phyloP scores from a whole-genome alignment of 208 protist genomes.

The Entamoeba dispar region DNA sequence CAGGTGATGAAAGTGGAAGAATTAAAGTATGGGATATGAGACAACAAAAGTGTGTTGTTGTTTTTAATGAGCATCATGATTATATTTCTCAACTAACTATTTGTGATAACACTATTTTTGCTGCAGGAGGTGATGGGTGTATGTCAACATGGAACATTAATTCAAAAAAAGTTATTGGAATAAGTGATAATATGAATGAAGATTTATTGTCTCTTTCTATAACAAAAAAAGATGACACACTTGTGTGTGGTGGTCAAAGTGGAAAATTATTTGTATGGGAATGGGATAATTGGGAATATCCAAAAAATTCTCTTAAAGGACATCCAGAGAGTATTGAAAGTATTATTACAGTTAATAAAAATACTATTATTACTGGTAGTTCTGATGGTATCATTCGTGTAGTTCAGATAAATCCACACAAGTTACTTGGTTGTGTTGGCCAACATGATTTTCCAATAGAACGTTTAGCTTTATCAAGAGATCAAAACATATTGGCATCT shows the following conservation, averaged over 20 bases:
- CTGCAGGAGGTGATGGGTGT: background rate
- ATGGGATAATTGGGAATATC: background rate
- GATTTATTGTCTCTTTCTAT: background rate
- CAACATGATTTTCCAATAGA: slow-evolving; percentile 11
- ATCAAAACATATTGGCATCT: background rate
- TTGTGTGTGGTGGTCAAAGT: background rate
- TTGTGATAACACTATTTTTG: background rate
- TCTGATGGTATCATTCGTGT: slow-evolving; percentile 7
- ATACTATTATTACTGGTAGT: background rate
- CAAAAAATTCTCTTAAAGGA: background rate
- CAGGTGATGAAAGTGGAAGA: slow-evolving; percentile 1
- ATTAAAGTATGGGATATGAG: slow-evolving; percentile 5
- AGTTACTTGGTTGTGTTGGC: background rate
- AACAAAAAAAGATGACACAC: background rate
- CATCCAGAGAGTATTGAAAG: background rate
- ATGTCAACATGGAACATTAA: background rate
- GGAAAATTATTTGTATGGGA: background rate
- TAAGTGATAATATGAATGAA: background rate
- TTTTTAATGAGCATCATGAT: background rate
- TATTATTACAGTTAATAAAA: background rate
- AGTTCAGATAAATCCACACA: background rate
- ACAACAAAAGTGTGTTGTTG: background rate
- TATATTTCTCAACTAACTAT: background rate
- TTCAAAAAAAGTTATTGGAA: background rate
- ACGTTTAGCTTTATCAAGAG: background rate